phyloP scores from a whole-genome alignment of 2,329 filamentous ascomycete species.

The Acrocalymma vagum region DNA sequence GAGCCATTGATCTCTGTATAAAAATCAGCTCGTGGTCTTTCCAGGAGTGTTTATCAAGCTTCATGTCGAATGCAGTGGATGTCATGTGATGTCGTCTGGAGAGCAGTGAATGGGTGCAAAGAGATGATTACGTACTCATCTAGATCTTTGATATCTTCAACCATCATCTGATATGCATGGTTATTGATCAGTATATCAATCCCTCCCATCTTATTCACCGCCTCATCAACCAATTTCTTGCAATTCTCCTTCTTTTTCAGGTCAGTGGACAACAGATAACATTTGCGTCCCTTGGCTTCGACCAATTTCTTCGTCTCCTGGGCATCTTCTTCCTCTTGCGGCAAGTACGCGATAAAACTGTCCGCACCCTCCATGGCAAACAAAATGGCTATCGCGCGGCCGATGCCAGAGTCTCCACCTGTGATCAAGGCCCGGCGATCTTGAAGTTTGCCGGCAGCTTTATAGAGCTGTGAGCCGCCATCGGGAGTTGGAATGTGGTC shows the following conservation, averaged over 20 bases:
- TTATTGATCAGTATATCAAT: conserved; percentile 82
- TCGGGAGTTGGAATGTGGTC: conserved; percentile 73
- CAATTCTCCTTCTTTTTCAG: conserved; percentile 73
- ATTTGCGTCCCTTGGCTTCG: conserved; percentile 71
- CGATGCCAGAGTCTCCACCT: conserved; percentile 82
- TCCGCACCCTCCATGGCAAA: conserved; percentile 85
- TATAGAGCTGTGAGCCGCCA: conserved; percentile 74
- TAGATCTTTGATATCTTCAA: conserved; percentile 74
- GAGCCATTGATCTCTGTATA: conserved; percentile 74
- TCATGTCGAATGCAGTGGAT: too few species aligned
- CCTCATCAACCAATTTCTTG: conserved; percentile 72
- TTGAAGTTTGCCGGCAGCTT: conserved; percentile 76
- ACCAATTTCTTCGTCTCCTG: conserved; percentile 76
- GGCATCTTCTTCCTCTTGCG: conserved; percentile 79
- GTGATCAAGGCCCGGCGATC: conserved; percentile 82
- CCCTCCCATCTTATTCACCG: conserved; percentile 69
- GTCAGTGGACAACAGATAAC: conserved; percentile 71
- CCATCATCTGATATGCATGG: conserved; percentile 76
- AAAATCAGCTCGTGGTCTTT: conserved; percentile 14
- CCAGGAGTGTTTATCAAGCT: too few species aligned
- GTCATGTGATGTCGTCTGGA: background rate
- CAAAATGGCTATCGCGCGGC: conserved; percentile 76
- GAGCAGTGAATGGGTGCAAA: background rate
- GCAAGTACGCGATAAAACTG: conserved; percentile 76
- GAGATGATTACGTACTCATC: conserved; percentile 68